Evolutionary conservation across 2,329 filamentous ascomycete species (phyloP).

Genomic region (Phialocephala sp.): DNA sequence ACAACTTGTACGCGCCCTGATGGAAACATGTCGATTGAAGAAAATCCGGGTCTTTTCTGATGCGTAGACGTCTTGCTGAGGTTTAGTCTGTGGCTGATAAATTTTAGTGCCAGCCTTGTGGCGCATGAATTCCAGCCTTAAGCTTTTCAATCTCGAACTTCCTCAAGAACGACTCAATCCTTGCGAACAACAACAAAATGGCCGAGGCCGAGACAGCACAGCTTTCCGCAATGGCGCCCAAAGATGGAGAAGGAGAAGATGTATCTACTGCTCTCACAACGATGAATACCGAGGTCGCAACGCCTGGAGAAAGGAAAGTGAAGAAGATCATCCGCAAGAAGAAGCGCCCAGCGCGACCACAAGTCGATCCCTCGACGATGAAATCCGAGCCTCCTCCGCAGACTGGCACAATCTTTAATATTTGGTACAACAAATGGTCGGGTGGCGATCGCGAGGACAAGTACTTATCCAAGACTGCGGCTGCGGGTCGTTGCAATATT

Average conservation of each 20-base stretch:
- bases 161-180: slow-evolving; percentile 6
- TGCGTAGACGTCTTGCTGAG: no score
- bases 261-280: slow-evolving; percentile 36
- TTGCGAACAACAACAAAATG: slow-evolving; percentile 31
- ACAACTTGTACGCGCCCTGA: no score
- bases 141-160: slow-evolving; percentile 20
- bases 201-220: slow-evolving; percentile 37
- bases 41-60: no score
- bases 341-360: slow-evolving; percentile 84
- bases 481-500: slow-evolving; percentile 86
- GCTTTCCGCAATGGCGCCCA: slow-evolving; percentile 31
- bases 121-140: slow-evolving; percentile 15
- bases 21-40: no score
- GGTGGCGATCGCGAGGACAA: slow-evolving; percentile 95
- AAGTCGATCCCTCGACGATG: slow-evolving; percentile 85
- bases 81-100: slow-evolving; percentile 10
- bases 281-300: slow-evolving; percentile 38
- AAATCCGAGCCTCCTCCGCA: slow-evolving; percentile 87
- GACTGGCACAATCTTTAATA: slow-evolving; percentile 95
- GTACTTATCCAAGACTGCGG: slow-evolving; percentile 80
- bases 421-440: slow-evolving; percentile 99
- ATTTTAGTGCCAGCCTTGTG: slow-evolving; percentile 10
- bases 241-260: slow-evolving; percentile 25
- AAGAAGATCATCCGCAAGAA: slow-evolving; percentile 95
- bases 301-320: slow-evolving; percentile 58